These are phyloP conservation scores for Leccinum fibrillosum DNA, from an alignment of 768 basidiomycete genomes.

Conservation along the genomic window DNA sequence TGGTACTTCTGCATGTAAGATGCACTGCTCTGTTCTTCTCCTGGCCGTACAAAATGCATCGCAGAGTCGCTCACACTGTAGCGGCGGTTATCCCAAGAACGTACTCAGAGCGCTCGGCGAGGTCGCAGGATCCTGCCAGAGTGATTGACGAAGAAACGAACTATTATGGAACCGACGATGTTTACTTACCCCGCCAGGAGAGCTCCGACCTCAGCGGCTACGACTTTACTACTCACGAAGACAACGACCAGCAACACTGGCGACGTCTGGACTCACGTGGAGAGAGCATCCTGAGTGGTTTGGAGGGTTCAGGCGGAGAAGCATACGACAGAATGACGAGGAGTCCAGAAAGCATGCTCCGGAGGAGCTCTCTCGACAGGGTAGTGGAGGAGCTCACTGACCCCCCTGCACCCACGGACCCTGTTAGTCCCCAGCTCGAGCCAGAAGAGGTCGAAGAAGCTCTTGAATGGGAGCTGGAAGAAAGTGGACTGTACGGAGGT, in stretches of 20 bases:
- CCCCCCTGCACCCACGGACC: constrained; percentile 4
- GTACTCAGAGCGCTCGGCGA: constrained; percentile 15
- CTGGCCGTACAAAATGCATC: constrained; percentile 22
- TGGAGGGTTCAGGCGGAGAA: constrained; percentile 25
- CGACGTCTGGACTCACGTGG: constrained; percentile 30
- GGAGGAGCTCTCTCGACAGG: constrained; percentile 28
- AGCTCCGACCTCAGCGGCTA: constrained; percentile 18
- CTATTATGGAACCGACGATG: constrained; percentile 15
- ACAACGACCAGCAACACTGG: constrained; percentile 27
- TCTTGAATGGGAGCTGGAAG: constrained; percentile 44
- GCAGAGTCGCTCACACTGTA: constrained; percentile 30
- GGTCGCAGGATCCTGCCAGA: constrained; percentile 17
- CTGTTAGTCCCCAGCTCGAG: constrained; percentile 16
- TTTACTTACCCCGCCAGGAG: constrained; percentile 9
- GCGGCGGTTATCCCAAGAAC: constrained; percentile 28
- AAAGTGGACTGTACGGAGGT: constrained; percentile 51
- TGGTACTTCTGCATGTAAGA: constrained; percentile 2
- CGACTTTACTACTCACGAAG: constrained; percentile 21
- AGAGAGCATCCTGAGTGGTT: constrained; percentile 31
- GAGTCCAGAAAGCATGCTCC: constrained; percentile 37
- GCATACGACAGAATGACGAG: constrained; percentile 21
- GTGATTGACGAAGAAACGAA: constrained; percentile 12
- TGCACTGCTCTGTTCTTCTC: not conserved
- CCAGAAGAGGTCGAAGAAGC: constrained; percentile 40
- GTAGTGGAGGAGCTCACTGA: constrained; percentile 38